These are phyloP conservation scores for Aspergillus sp. DNA, from an alignment of 2,329 filamentous ascomycete genomes.

Conservation along the genomic window DNA sequence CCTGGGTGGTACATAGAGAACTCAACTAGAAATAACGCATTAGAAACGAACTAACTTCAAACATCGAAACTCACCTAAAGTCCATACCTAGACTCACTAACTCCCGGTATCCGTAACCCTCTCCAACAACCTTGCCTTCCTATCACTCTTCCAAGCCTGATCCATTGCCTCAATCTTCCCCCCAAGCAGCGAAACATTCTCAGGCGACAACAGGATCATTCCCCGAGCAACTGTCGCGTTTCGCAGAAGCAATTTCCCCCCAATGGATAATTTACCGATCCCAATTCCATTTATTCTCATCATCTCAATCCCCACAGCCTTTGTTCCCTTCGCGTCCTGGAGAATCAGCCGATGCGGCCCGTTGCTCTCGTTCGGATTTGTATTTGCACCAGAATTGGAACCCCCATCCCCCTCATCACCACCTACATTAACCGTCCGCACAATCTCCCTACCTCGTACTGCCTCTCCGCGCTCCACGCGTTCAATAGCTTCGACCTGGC, in stretches of 20 bases:
- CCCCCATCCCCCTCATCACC: constrained; percentile 43
- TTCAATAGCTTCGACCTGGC: constrained; percentile 74
- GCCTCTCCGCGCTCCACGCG: constrained; percentile 53
- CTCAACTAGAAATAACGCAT: not conserved
- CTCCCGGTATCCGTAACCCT: constrained; percentile 47
- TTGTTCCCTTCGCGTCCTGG: constrained; percentile 73
- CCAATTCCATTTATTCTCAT: constrained; percentile 64
- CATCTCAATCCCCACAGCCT: constrained; percentile 72
- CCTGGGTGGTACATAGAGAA: not conserved
- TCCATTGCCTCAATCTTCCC: constrained; percentile 84
- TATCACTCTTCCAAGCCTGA: constrained; percentile 69
- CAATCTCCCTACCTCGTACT: constrained; percentile 72
- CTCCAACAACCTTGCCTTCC: constrained; percentile 68
- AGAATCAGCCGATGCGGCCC: constrained; percentile 78
- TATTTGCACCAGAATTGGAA: not conserved
- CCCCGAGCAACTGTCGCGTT: constrained; percentile 69
- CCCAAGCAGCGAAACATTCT: constrained; percentile 70
- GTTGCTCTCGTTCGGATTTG: constrained; percentile 16
- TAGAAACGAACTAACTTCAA: not conserved
- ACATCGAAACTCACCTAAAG: not conserved
- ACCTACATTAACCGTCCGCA: constrained; percentile 65
- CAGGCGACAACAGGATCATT: constrained; percentile 72
- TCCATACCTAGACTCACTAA: not conserved
- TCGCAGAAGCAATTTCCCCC: constrained; percentile 75
- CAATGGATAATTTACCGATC: constrained; percentile 64